Evolutionary conservation across 805 yeast species (phyloP), one percentile per base, ranked within the genome.

Genomic region (Ogataea nonfermentans): DNA sequence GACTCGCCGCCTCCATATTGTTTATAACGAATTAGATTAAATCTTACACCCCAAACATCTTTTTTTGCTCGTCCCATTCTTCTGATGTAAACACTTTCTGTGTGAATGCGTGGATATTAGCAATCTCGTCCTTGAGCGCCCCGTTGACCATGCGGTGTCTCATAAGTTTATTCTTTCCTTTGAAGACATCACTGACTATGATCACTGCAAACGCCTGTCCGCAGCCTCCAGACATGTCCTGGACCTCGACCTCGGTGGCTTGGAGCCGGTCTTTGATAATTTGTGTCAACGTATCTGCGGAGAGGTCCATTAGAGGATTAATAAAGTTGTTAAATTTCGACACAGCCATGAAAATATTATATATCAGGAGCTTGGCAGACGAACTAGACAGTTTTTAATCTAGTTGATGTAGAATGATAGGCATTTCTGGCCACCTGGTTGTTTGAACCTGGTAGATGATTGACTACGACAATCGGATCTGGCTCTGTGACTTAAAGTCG

Each of bases 171-270:
- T 87, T 88, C 65, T 88, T 87, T 16, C 93, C 93, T 44, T 71
- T 62, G 61, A 95, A 93, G 15, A 69, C 56, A 31, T 78, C 72
- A 63, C 70, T 67, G 8, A 93, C 96, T 19, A 95, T 90, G 6
- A 86, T 75, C 24, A 89, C 96, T 26, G 95, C 96, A 63, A 90
- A 91, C 2, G 98, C 96, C 62, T 91, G 96, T 4, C 99, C 99
- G 65, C 99, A 93, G 1, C 99, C 99, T 11, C 95, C 95, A 9
- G 81, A 79, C 70, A 79, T 75, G 49, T 86, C 95, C 44, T 76
- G 81, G 6, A 86, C 89, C 52, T 81, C 83, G 9, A 81, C 87
- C 44, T 81, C 76, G 0, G 55, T 43, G 8, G 93, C 88, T 15
- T 67, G 65, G n/a, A 85, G 71, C 29, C 83, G 61, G 12, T 73